These are phyloP conservation scores for Talaromyces pinophilus DNA, from an alignment of 2,329 filamentous ascomycete genomes.

Conservation along the genomic window DNA sequence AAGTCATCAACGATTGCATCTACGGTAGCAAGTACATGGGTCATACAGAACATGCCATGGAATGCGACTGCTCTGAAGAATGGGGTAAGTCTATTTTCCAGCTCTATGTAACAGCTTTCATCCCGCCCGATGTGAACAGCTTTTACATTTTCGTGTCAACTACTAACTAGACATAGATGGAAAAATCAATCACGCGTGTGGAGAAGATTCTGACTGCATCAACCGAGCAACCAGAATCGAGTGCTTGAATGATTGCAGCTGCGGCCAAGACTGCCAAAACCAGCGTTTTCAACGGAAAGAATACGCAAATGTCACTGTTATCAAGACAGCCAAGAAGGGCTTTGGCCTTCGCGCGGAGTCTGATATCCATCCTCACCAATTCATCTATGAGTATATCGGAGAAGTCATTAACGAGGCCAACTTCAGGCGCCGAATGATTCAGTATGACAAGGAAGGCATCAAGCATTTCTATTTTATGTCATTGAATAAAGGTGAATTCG, in stretches of 20 bases:
- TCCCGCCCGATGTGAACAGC: background rate
- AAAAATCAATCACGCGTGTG: slow-evolving; percentile 76
- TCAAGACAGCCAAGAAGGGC: slow-evolving; percentile 97
- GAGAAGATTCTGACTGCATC: slow-evolving; percentile 96
- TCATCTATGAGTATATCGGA: slow-evolving; percentile 97
- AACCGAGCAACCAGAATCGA: slow-evolving; percentile 98
- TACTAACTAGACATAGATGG: slow-evolving; percentile 52
- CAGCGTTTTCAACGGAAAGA: slow-evolving; percentile 89
- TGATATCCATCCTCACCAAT: slow-evolving; percentile 77
- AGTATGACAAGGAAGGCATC: slow-evolving; percentile 95
- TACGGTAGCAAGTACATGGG: slow-evolving; percentile 93
- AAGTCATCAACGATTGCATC: slow-evolving; percentile 78
- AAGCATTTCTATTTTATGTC: slow-evolving; percentile 99
- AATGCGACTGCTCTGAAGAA: slow-evolving; percentile 93
- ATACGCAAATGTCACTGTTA: slow-evolving; percentile 88
- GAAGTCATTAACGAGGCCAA: slow-evolving; percentile 94
- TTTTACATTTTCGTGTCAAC: slow-evolving; percentile 7
- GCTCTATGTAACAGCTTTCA: background rate
- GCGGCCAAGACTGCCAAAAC: slow-evolving; percentile 85
- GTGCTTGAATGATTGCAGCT: slow-evolving; percentile 84
- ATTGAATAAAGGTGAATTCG: slow-evolving; percentile 91
- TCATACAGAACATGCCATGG: slow-evolving; percentile 85
- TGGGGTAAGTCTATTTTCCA: slow-evolving; percentile 70
- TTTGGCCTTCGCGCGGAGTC: slow-evolving; percentile 83
- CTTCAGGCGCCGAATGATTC: slow-evolving; percentile 84